Evolutionary conservation across 768 basidiomycete species (phyloP).

Genomic region (Suillus tomentosus): DNA sequence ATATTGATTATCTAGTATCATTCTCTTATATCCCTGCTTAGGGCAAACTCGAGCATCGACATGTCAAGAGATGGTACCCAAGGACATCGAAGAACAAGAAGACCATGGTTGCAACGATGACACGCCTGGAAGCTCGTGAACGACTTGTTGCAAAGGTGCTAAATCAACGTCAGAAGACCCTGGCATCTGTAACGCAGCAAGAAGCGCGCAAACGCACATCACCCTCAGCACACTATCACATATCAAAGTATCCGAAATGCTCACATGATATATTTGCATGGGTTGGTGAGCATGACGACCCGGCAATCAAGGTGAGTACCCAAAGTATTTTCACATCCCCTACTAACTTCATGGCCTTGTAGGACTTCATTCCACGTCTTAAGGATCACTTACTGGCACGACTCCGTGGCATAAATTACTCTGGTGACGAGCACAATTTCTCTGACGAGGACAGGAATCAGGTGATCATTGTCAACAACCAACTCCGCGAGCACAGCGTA

Average conservation of each 20-base stretch:
- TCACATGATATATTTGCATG: neutral
- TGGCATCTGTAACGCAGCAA: neutral
- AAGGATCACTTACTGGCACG: slow-evolving; percentile 16
- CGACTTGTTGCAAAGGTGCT: no score
- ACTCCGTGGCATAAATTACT: slow-evolving; percentile 7
- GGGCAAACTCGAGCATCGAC: slow-evolving; percentile 42
- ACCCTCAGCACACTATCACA: neutral
- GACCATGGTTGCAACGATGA: no score
- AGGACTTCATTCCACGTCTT: slow-evolving; percentile 33
- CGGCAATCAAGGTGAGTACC: slow-evolving; percentile 18
- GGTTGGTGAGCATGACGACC: neutral
- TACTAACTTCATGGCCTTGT: neutral
- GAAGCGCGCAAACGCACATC: neutral
- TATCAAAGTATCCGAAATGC: neutral
- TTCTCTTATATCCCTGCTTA: slow-evolving; percentile 15
- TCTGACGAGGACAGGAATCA: slow-evolving; percentile 23
- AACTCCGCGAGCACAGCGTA: slow-evolving; percentile 33
- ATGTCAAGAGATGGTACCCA: slow-evolving; percentile 38
- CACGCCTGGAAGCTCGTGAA: no score
- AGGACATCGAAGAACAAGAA: no score
- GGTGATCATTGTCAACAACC: slow-evolving; percentile 29
- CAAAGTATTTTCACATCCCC: neutral
- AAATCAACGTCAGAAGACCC: no score
- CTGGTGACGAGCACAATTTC: slow-evolving; percentile 22
- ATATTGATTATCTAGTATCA: neutral